These are phyloP conservation scores for Boletus bicolor DNA, from an alignment of 768 basidiomycete species.

Conservation along the genomic window DNA sequence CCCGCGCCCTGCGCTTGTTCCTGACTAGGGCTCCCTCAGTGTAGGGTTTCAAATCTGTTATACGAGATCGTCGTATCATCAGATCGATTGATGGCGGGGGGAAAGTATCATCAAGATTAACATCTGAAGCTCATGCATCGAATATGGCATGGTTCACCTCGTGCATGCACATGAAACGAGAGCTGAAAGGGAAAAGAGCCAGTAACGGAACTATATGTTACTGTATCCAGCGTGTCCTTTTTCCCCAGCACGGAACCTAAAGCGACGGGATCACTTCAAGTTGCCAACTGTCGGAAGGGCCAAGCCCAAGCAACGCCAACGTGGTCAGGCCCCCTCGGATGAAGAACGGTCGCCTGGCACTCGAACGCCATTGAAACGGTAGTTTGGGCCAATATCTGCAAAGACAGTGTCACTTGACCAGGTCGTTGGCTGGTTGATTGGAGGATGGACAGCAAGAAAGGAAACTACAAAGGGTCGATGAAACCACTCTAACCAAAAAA, in stretches of 20 bases:
- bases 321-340: neutral
- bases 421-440: too few relatives aligned
- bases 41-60: neutral
- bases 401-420: too few relatives aligned
- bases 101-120: neutral
- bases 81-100: too few relatives aligned
- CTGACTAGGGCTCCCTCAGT: neutral
- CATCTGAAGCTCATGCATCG: neutral
- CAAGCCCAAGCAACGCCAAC: too few relatives aligned
- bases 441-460: too few relatives aligned
- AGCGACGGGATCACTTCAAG: too few relatives aligned
- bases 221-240: neutral
- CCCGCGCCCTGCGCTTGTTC: neutral
- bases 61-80: neutral
- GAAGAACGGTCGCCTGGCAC: too few relatives aligned
- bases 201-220: neutral
- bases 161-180: neutral
- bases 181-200: neutral
- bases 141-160: neutral
- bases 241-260: too few relatives aligned
- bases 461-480: too few relatives aligned
- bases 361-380: neutral
- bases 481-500: too few relatives aligned
- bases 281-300: too few relatives aligned
- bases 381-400: too few relatives aligned